A percentile compares a stretch with the other conserved stretches of the same genome.
Evolutionary conservation across 305 asterid species (phyloP).

Genomic region (Solanum hybrid): DNA sequence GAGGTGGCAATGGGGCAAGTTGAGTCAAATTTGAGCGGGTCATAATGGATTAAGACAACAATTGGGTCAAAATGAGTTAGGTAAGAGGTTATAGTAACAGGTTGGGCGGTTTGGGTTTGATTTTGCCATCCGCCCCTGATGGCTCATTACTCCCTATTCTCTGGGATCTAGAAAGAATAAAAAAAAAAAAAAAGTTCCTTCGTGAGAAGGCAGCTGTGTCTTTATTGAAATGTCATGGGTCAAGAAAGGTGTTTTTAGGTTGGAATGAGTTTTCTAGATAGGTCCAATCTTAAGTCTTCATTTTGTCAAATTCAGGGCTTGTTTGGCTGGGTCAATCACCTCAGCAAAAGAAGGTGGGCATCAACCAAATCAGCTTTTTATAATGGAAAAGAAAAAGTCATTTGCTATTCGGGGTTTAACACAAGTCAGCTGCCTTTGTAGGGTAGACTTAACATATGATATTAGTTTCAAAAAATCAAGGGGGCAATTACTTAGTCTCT

Average conservation of each 20-base stretch:
- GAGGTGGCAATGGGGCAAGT: neutral
- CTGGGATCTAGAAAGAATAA: neutral
- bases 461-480: neutral
- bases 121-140: neutral
- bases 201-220: neutral
- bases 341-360: neutral
- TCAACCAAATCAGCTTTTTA: neutral
- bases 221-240: neutral
- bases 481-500: neutral
- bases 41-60: neutral
- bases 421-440: neutral
- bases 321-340: neutral
- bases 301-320: neutral
- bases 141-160: neutral
- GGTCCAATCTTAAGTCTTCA: neutral
- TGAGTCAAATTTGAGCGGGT: neutral
- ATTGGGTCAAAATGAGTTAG: neutral
- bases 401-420: neutral
- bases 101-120: neutral
- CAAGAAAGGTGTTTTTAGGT: neutral
- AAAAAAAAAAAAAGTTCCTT: neutral
- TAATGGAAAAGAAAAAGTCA: neutral
- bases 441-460: neutral
- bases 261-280: neutral
- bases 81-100: neutral